These are phyloP conservation scores for Aspergillus ustus DNA, from an alignment of 2,329 filamentous ascomycete species.

Conservation along the genomic window DNA sequence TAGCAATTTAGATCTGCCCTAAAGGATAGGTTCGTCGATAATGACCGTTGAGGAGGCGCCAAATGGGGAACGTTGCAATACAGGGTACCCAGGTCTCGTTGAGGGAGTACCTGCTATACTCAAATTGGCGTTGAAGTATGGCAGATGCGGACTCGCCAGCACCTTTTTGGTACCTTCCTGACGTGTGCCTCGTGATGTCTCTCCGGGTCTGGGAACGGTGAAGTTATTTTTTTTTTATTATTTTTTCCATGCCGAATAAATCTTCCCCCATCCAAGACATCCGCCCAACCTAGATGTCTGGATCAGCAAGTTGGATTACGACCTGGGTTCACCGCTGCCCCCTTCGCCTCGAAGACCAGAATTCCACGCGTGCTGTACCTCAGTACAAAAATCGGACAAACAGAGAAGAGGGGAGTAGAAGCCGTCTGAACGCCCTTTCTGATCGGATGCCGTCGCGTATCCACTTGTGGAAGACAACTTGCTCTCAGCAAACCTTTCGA, in stretches of 20 bases:
- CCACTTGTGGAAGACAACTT: slow-evolving; percentile 22
- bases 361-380: slow-evolving; percentile 17
- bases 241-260: slow-evolving; percentile 16
- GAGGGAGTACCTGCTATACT: slow-evolving; percentile 25
- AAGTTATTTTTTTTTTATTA: slow-evolving; percentile 23
- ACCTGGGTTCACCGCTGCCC: slow-evolving; percentile 29
- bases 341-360: slow-evolving; percentile 22
- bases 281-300: slow-evolving; percentile 23
- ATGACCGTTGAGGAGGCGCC: slow-evolving; percentile 9
- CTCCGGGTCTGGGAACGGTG: slow-evolving; percentile 24
- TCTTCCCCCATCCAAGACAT: slow-evolving; percentile 31
- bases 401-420: slow-evolving; percentile 18
- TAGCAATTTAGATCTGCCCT: slow-evolving; percentile 2
- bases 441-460: slow-evolving; percentile 27
- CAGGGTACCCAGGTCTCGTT: slow-evolving; percentile 11
- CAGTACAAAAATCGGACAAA: slow-evolving; percentile 23
- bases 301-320: slow-evolving; percentile 19
- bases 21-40: slow-evolving; percentile 6
- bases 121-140: slow-evolving; percentile 23
- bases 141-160: slow-evolving; percentile 26
- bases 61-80: slow-evolving; percentile 20
- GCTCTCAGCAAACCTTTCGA: slow-evolving; percentile 26
- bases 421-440: slow-evolving; percentile 19
- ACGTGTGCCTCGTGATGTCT: slow-evolving; percentile 28
- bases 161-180: slow-evolving; percentile 19